These are phyloP conservation scores for Taphrina wiesneri DNA, from an alignment of 1,139 yeast genomes.

Conservation along the genomic window DNA sequence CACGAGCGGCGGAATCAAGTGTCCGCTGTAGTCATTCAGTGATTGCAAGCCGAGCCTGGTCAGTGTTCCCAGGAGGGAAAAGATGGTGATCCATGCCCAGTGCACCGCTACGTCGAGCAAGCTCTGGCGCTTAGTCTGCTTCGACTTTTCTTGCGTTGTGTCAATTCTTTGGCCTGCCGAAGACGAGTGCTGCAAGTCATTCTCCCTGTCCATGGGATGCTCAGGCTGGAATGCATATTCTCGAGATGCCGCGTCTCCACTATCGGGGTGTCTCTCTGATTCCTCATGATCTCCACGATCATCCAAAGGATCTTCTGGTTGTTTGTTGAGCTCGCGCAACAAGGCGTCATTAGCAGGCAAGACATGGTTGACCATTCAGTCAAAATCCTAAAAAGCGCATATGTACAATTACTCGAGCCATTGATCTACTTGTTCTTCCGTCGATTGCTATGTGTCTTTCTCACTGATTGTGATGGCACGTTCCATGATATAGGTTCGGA, in stretches of 20 bases:
- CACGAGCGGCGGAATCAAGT: conserved; percentile 46
- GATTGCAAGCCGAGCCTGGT: conserved; percentile 40
- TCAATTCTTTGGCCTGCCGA: background rate
- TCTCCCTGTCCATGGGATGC: background rate
- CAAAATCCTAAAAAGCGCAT: too few species aligned
- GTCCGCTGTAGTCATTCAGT: conserved; percentile 39
- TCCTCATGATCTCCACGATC: background rate
- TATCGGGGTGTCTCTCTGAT: background rate
- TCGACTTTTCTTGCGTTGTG: background rate
- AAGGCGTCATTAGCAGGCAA: background rate
- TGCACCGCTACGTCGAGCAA: conserved; percentile 2
- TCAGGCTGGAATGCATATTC: conserved; percentile 1
- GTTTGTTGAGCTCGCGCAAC: conserved; percentile 1
- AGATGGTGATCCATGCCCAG: conserved; percentile 38
- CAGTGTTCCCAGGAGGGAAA: conserved; percentile 41
- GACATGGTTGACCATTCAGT: background rate
- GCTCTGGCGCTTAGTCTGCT: background rate
- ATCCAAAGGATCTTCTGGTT: background rate
- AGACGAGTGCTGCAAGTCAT: background rate
- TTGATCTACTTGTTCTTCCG: too few species aligned
- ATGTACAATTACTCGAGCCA: too few species aligned
- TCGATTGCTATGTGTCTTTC: too few species aligned
- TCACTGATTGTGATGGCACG: too few species aligned
- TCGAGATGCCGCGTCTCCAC: background rate
- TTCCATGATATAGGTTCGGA: too few species aligned